A percentile compares a stretch with the other conserved stretches of the same genome.
These are phyloP conservation scores for Hypoxylon sp. DNA, from an alignment of 2,329 filamentous ascomycete species.

Conservation along the genomic window DNA sequence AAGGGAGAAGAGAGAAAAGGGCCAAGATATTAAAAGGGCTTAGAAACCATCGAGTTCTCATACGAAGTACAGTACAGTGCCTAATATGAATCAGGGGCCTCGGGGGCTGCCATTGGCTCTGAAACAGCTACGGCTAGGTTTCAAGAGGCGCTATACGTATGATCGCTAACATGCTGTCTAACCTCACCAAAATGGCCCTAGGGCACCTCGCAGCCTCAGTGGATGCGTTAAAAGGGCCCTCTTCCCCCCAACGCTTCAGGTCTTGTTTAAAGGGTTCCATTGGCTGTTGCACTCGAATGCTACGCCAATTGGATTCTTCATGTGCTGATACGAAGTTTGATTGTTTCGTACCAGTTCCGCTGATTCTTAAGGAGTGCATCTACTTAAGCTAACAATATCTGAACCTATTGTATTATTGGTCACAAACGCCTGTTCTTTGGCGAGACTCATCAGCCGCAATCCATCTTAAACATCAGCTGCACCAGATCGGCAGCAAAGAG, in stretches of 20 bases:
- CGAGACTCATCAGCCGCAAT: slow-evolving; percentile 24
- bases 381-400: slow-evolving; percentile 11
- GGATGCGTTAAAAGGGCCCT: not conserved
- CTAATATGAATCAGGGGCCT: slow-evolving; percentile 29
- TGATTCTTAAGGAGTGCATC: not conserved
- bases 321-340: slow-evolving; percentile 5
- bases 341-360: slow-evolving; percentile 3
- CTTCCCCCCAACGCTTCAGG: not conserved
- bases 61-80: slow-evolving; percentile 12
- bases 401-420: too few species aligned
- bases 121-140: slow-evolving; percentile 38
- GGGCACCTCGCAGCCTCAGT: slow-evolving; percentile 18
- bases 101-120: slow-evolving; percentile 27
- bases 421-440: slow-evolving; percentile 11
- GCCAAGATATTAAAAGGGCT: slow-evolving; percentile 13
- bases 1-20: slow-evolving; percentile 1
- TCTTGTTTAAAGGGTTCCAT: not conserved
- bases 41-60: not conserved
- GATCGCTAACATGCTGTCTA: slow-evolving; percentile 30
- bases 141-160: slow-evolving; percentile 38
- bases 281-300: not conserved
- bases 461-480: slow-evolving; percentile 18
- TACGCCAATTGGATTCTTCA: slow-evolving; percentile 10
- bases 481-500: not conserved
- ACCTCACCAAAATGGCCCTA: slow-evolving; percentile 21